These are phyloP conservation scores for Sphagnum contortum DNA, from an alignment of 225 moss, liverwort and hornwort species.

Conservation along the genomic window DNA sequence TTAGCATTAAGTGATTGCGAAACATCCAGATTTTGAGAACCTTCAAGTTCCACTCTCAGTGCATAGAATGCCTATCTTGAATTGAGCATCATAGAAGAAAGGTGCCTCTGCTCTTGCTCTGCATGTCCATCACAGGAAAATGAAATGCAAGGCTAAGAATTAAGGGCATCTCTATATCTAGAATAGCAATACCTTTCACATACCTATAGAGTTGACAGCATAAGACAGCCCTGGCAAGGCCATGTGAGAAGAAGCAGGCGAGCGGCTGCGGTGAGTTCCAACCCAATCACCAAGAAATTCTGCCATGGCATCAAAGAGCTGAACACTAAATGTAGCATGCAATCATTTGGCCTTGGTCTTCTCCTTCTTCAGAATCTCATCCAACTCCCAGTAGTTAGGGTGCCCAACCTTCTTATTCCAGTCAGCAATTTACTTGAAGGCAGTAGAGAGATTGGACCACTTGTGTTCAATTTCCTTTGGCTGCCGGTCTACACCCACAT, in stretches of 20 bases:
- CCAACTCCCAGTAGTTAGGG: constrained; percentile 56
- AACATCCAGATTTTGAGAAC: too few relatives aligned
- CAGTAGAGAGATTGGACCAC: constrained; percentile 58
- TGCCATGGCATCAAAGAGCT: constrained; percentile 56
- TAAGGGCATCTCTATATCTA: too few relatives aligned
- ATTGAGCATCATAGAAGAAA: too few relatives aligned
- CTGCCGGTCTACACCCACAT: constrained; percentile 42
- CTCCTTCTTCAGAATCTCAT: constrained; percentile 52
- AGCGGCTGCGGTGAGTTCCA: constrained; percentile 26
- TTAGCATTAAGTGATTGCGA: too few relatives aligned
- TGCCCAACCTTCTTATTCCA: constrained; percentile 55
- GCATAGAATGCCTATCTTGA: too few relatives aligned
- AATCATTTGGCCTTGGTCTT: constrained; percentile 62
- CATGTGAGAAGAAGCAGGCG: constrained; percentile 22
- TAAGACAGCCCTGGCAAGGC: constrained; percentile 26
- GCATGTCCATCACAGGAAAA: too few relatives aligned
- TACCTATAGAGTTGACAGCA: constrained; percentile 30
- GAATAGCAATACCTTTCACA: too few relatives aligned
- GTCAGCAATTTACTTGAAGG: constrained; percentile 63
- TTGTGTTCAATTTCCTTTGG: constrained; percentile 59
- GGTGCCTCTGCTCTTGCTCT: too few relatives aligned
- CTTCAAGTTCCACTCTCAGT: too few relatives aligned
- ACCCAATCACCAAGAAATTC: constrained; percentile 58
- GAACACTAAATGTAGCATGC: constrained; percentile 49
- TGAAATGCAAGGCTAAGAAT: too few relatives aligned